Evolutionary conservation across 1,284 basidiomycete species (phyloP).

Genomic region (Sanghuangporus weigelae): DNA sequence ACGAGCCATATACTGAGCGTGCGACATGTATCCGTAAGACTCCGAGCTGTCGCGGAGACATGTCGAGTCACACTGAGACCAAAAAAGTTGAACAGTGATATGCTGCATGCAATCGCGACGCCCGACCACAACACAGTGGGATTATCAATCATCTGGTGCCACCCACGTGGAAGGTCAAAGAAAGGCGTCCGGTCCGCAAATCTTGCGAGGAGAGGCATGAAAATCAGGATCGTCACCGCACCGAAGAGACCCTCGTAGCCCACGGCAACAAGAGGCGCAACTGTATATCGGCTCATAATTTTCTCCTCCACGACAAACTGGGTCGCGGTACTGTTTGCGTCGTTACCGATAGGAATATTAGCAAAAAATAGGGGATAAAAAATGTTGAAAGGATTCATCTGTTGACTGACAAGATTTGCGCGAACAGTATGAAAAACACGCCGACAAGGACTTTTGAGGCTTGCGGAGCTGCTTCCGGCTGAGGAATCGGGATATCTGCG

Average conservation of each 20-base stretch:
- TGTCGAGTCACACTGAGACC: conserved; percentile 89
- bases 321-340: conserved; percentile 62
- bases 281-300: conserved; percentile 83
- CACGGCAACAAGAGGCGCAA: conserved; percentile 91
- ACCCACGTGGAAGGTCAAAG: conserved; percentile 90
- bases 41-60: conserved; percentile 85
- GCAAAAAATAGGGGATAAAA: background rate
- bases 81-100: conserved; percentile 96
- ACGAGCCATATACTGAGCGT: conserved; percentile 92
- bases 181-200: conserved; percentile 66
- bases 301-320: conserved; percentile 97
- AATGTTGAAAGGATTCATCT: background rate
- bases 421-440: conserved; percentile 89
- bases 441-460: conserved; percentile 67
- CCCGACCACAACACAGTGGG: conserved; percentile 75
- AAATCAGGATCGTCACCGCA: conserved; percentile 66
- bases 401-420: conserved; percentile 86
- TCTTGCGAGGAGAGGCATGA: conserved; percentile 67
- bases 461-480: conserved; percentile 50
- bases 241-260: conserved; percentile 96
- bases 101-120: conserved; percentile 76
- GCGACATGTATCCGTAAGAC: conserved; percentile 92
- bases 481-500: conserved; percentile 26
- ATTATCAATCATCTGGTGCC: conserved; percentile 82
- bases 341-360: conserved; percentile 17